A percentile compares a stretch with the other conserved stretches of the same genome.
These are phyloP conservation scores for Macrophomina tecta DNA, from an alignment of 2,329 filamentous ascomycete genomes.

Conservation along the genomic window DNA sequence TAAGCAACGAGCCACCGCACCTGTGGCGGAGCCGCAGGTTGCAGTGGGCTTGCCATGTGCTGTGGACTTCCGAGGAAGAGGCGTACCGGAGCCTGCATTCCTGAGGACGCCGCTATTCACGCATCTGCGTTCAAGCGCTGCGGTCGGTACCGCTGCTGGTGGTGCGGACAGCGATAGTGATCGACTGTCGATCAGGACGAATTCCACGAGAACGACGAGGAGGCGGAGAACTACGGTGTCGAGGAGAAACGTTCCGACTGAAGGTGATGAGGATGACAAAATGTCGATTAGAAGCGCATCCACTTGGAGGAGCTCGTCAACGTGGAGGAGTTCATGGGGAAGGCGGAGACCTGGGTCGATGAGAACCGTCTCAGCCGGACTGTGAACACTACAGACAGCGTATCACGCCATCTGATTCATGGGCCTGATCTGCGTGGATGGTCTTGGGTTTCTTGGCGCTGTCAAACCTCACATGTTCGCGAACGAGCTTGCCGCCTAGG, in stretches of 20 bases:
- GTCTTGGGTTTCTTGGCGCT: no score
- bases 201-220: conserved; percentile 2
- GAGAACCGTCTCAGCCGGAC: background rate
- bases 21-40: conserved; percentile 31
- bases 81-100: conserved; percentile 32
- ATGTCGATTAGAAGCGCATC: conserved; percentile 20
- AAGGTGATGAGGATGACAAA: conserved; percentile 13
- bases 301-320: conserved; percentile 17
- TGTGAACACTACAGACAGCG: background rate
- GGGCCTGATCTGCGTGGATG: no score
- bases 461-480: no score
- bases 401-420: no score
- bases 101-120: conserved; percentile 27
- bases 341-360: background rate
- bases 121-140: conserved; percentile 29
- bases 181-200: conserved; percentile 19
- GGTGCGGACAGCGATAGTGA: conserved; percentile 1
- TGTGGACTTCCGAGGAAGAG: conserved; percentile 31
- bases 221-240: conserved; percentile 6
- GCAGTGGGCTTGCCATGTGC: conserved; percentile 33
- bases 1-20: conserved; percentile 15
- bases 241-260: background rate
- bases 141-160: background rate
- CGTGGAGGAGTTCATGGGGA: conserved; percentile 16
- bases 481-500: no score